A percentile compares a stretch with the other conserved stretches of the same genome.
Evolutionary conservation across 306 rosid genomes (phyloP).

Genomic region (Boehmeria nivea): DNA sequence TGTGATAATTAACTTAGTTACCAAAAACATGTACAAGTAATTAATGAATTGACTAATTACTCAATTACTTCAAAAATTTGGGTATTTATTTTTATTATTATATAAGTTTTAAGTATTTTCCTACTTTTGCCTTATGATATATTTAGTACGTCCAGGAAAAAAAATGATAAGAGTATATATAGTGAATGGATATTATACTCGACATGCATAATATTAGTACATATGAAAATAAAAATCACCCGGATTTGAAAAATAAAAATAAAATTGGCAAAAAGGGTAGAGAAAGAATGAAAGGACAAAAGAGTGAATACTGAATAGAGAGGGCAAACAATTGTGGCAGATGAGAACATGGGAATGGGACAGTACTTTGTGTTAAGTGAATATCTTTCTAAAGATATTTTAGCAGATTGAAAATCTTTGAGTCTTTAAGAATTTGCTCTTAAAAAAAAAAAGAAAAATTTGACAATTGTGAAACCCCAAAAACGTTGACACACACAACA

Average conservation of each 20-base stretch:
- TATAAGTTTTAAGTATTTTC: no score
- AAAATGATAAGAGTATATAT: no score
- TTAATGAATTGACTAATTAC: no score
- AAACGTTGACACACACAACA: not conserved
- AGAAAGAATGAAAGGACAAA: not conserved
- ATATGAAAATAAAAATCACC: not conserved
- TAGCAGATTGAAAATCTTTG: not conserved
- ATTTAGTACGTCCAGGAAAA: no score
- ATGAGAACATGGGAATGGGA: slow-evolving; percentile 10
- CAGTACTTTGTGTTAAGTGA: slow-evolving; percentile 14
- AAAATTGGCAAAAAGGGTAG: not conserved
- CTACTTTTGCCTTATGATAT: no score
- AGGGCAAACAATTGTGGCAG: slow-evolving; percentile 3
- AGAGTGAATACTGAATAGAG: not conserved
- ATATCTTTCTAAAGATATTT: slow-evolving; percentile 18
- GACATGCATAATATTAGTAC: no score
- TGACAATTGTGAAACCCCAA: not conserved
- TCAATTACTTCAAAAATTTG: no score
- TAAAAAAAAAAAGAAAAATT: no score
- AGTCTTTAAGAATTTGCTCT: not conserved
- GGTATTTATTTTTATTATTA: no score
- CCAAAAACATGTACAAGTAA: no score
- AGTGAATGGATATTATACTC: no score
- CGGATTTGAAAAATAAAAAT: not conserved
- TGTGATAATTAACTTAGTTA: no score